phyloP scores from a whole-genome alignment of 106 monocot species.

The Acorus calamus region DNA sequence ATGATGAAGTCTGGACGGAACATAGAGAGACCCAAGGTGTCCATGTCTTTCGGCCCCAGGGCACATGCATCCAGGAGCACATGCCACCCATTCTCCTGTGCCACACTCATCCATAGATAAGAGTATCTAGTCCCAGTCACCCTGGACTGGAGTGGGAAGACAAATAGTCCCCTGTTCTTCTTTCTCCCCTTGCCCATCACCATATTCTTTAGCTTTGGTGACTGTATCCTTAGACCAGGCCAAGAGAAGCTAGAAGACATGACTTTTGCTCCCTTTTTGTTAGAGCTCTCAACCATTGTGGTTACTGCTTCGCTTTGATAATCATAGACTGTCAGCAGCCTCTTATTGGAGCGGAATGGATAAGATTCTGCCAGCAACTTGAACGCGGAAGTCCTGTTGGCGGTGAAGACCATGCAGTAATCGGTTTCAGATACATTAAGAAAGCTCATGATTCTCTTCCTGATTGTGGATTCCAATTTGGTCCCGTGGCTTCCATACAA shows the following conservation, averaged over 20 bases:
- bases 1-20: constrained; percentile 76
- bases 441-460: constrained; percentile 39
- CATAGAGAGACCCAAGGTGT: constrained; percentile 52
- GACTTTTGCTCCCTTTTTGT: constrained; percentile 32
- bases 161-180: constrained; percentile 44
- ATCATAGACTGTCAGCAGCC: constrained; percentile 63
- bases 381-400: constrained; percentile 57
- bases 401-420: constrained; percentile 50
- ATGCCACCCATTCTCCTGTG: constrained; percentile 70
- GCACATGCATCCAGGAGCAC: constrained; percentile 53
- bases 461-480: constrained; percentile 28
- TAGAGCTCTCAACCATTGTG: constrained; percentile 29
- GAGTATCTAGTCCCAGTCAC: constrained; percentile 63
- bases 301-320: constrained; percentile 52
- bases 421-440: constrained; percentile 43
- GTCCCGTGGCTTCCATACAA: constrained; percentile 15
- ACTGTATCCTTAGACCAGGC: constrained; percentile 53
- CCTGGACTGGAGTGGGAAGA: constrained; percentile 66
- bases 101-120: constrained; percentile 75
- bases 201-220: constrained; percentile 32
- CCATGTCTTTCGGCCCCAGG: constrained; percentile 67
- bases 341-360: constrained; percentile 37
- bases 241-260: constrained; percentile 47
- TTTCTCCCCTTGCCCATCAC: constrained; percentile 25
- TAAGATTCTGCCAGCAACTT: constrained; percentile 60